Evolutionary conservation across 305 asterid species (phyloP), one percentile per base, ranked within the genome.

Genomic region (Fraxinus velutina): DNA sequence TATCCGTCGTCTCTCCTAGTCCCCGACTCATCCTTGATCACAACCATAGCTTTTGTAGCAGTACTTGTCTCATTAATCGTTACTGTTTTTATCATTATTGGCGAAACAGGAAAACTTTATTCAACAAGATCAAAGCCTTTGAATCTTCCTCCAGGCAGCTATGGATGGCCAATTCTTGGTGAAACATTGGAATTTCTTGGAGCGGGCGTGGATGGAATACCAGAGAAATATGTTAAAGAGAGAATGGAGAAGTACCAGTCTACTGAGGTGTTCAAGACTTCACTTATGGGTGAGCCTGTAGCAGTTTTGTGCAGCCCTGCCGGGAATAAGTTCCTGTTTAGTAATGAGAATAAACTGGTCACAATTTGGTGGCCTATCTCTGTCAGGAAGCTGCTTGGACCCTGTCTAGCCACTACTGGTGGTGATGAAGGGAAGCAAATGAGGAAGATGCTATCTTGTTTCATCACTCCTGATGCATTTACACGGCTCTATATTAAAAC

Each of bases 281-380:
- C 83, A 2, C 32, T 84, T 5, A 70, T 86, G 78, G 87, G 86
- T 0, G 83, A 84, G 71, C 36, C 39, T 13, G 55, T 84, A 9
- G 87, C 80, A 5, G 80, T 86, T 6, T 47, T 86, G 2, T 78
- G 76, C 60, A 82, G 87, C 10, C 72, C 86, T 9, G 30, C 36
- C 4, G 89, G 86, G 4, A 82, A 86, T 22, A 86, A 84, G 79
- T 86, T 86, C 75, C 42, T 86, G 19, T 82, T 84, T 52, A 72
- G 84, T 42, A 86, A 86, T 64, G 89, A 86, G 33, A 86, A 79
- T 29, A 79, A 81, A 42, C 44, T 78, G 47, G 92, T 89, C 32
- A 60, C 60, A 4, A 22, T 62, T 3, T 89, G 90, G 92, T 89
- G 92, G 90, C 88, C 89, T 0, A 1, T n/a, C 22, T 83, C 85